A percentile compares a stretch with the other conserved stretches of the same genome.
Evolutionary conservation across 1,284 basidiomycete genomes (phyloP).

Genomic region (Caloboletus firmus): DNA sequence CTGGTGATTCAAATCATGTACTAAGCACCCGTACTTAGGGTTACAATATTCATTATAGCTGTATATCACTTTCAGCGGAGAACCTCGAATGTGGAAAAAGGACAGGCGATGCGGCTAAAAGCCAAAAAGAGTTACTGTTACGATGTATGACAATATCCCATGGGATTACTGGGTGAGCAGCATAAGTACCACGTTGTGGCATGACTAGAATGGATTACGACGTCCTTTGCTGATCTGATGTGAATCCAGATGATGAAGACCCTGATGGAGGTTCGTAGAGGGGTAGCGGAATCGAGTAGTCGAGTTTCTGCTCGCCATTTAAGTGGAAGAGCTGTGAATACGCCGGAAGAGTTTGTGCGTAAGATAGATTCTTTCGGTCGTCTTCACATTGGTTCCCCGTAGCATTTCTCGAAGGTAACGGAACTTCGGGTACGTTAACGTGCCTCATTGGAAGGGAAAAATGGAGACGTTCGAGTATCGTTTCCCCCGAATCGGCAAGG

Average conservation of each 20-base stretch:
- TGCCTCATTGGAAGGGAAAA: conserved; percentile 59
- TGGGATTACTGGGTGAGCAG: neutral
- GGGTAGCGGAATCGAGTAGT: conserved; percentile 65
- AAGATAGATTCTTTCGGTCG: conserved; percentile 27
- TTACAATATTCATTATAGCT: neutral
- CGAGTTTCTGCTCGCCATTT: conserved; percentile 70
- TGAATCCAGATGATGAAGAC: conserved; percentile 2
- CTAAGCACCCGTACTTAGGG: neutral
- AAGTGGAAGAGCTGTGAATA: conserved; percentile 74
- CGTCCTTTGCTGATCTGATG: conserved; percentile 6
- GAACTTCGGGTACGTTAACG: conserved; percentile 36
- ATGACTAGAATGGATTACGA: conserved; percentile 1
- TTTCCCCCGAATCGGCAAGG: conserved; percentile 38
- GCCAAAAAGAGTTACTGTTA: neutral
- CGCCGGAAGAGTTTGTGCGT: conserved; percentile 54
- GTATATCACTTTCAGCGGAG: neutral
- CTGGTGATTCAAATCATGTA: neutral
- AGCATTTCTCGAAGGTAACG: conserved; percentile 23
- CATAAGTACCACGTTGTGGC: neutral
- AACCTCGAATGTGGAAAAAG: conserved; percentile 2
- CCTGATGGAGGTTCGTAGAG: conserved; percentile 47
- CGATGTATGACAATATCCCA: neutral
- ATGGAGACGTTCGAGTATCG: conserved; percentile 37
- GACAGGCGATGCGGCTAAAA: conserved; percentile 4
- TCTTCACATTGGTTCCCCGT: conserved; percentile 14